A percentile compares a stretch with the other conserved stretches of the same genome.
phyloP scores from a whole-genome alignment of 1,139 yeast species.

The Suhomyces choctaworum region DNA sequence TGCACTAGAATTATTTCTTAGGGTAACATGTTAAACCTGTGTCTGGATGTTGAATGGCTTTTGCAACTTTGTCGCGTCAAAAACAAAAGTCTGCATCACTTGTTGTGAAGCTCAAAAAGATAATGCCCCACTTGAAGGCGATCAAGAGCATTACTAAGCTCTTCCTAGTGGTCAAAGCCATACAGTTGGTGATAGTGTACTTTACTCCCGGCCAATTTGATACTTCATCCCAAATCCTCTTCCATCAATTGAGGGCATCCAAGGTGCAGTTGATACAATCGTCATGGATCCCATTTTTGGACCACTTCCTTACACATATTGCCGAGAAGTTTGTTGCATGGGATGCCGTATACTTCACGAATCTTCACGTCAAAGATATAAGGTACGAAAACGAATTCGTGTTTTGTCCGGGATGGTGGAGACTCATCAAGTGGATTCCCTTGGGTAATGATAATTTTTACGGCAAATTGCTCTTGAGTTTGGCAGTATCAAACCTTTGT shows the following conservation, averaged over 20 bases:
- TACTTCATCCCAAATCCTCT: constrained; percentile 37
- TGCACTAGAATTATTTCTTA: too few species aligned
- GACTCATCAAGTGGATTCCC: constrained; percentile 37
- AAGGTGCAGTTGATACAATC: constrained; percentile 7
- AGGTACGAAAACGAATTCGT: constrained; percentile 87
- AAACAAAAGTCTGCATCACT: background rate
- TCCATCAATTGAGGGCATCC: constrained; percentile 12
- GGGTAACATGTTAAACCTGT: too few species aligned
- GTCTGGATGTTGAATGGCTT: too few species aligned
- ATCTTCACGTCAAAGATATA: constrained; percentile 51
- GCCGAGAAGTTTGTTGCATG: constrained; percentile 64
- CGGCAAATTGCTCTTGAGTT: constrained; percentile 41
- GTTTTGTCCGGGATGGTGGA: constrained; percentile 79
- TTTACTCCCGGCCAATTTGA: constrained; percentile 42
- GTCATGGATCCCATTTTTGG: constrained; percentile 7
- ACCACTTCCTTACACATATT: constrained; percentile 16
- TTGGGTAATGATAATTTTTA: constrained; percentile 36
- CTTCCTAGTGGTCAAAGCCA: constrained; percentile 28
- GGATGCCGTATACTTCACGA: constrained; percentile 82
- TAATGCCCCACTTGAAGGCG: background rate
- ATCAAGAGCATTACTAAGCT: constrained; percentile 16
- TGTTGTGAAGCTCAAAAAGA: too few species aligned
- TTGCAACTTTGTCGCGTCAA: constrained; percentile 1
- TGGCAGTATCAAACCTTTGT: constrained; percentile 50
- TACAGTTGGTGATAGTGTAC: constrained; percentile 33